These are phyloP conservation scores for Phytophthora pinifolia DNA, from an alignment of 352 stramenopile genomes.

Conservation along the genomic window DNA sequence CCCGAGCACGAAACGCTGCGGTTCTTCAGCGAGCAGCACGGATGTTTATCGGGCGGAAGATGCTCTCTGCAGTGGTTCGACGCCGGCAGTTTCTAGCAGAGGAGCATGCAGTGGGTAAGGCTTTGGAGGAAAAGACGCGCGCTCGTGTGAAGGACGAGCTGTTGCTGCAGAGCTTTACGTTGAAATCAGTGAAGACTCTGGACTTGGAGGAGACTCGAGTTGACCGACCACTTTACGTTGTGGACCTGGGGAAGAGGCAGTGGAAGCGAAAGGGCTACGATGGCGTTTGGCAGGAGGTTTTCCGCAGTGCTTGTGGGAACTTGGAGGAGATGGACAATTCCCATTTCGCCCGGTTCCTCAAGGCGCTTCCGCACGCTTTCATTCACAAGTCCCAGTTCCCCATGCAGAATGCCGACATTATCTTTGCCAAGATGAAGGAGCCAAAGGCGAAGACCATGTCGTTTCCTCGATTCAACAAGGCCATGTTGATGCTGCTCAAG, in stretches of 20 bases:
- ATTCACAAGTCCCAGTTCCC: conserved; percentile 63
- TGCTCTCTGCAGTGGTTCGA: conserved; percentile 38
- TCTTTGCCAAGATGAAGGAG: conserved; percentile 80
- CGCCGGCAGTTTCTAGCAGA: conserved; percentile 56
- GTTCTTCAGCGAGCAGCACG: conserved; percentile 48
- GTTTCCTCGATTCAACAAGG: conserved; percentile 63
- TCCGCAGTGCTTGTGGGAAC: conserved; percentile 45
- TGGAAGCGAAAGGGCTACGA: conserved; percentile 66
- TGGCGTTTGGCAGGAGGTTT: conserved; percentile 71
- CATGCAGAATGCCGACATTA: conserved; percentile 53
- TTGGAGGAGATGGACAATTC: conserved; percentile 66
- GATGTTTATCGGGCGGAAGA: conserved; percentile 38
- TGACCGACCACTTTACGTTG: conserved; percentile 40
- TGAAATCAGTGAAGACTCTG: conserved; percentile 28
- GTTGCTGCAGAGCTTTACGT: conserved; percentile 64
- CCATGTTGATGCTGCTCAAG: conserved; percentile 58
- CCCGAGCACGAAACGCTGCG: conserved; percentile 23
- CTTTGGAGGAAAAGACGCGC: conserved; percentile 46
- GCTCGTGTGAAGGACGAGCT: conserved; percentile 55
- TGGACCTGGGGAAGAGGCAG: conserved; percentile 29
- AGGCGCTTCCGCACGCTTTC: conserved; percentile 54
- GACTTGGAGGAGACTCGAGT: conserved; percentile 30
- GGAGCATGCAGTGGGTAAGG: conserved; percentile 50
- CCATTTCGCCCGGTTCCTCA: conserved; percentile 63
- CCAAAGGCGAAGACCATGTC: conserved; percentile 62